A percentile compares a stretch with the other conserved stretches of the same genome.
Conservation (phyloP, 371 early-diverging fungal genomes). For the Mortierella sp. region DNA sequence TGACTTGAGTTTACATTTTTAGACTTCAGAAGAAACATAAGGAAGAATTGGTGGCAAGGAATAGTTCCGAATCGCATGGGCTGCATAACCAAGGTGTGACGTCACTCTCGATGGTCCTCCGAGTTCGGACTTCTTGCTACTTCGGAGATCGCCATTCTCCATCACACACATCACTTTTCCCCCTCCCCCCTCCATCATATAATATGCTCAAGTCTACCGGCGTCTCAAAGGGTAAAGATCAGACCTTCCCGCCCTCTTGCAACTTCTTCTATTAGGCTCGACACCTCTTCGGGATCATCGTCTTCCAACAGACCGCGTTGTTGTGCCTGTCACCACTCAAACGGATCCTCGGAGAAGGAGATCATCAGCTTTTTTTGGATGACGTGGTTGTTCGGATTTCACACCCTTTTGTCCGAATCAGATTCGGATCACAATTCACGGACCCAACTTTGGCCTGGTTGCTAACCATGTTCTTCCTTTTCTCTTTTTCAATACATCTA, state of each 20-base stretch:
- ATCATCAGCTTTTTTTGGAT: neutral
- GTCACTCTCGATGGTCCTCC: neutral
- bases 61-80: neutral
- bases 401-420: neutral
- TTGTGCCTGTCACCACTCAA: neutral
- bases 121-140: conserved; percentile 1
- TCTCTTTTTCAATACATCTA: neutral
- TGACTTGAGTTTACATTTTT: too few relatives aligned
- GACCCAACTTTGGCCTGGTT: neutral
- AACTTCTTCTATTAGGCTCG: neutral
- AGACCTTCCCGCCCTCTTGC: neutral
- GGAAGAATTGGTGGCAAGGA: neutral
- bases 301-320: neutral
- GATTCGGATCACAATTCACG: neutral
- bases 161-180: neutral
- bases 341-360: neutral
- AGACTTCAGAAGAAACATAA: too few relatives aligned
- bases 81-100: neutral
- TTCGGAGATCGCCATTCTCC: neutral
- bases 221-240: conserved; percentile 7
- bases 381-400: neutral
- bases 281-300: neutral
- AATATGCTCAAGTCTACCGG: conserved; percentile 7
- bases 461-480: neutral
- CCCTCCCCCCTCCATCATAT: neutral